Percentiles rank a stretch among this genome's conserved stretches.
phyloP scores from a whole-genome alignment of 2,329 filamentous ascomycete genomes.

The Alternaria sp. region DNA sequence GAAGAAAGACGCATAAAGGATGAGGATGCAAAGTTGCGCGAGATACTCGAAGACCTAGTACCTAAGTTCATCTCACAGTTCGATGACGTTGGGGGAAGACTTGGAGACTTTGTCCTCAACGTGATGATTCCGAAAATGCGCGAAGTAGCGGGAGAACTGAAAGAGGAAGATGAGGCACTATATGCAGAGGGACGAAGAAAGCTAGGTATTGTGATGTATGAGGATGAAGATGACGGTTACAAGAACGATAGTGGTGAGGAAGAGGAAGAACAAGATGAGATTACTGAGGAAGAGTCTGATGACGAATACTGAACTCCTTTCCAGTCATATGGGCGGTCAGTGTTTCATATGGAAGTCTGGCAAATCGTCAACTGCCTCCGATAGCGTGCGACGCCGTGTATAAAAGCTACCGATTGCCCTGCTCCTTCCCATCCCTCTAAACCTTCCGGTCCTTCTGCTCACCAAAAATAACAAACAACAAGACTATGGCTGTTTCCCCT shows the following conservation, averaged over 20 bases:
- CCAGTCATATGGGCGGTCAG: too few species aligned
- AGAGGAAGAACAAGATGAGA: background rate
- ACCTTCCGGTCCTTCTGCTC: too few species aligned
- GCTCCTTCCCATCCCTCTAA: too few species aligned
- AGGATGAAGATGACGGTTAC: accelerated
- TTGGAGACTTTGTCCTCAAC: background rate
- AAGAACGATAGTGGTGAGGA: background rate
- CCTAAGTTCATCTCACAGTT: background rate
- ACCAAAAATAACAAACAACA: too few species aligned
- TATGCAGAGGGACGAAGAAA: background rate
- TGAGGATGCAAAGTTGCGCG: background rate
- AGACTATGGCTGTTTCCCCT: accelerated
- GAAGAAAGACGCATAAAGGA: background rate
- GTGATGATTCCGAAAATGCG: background rate
- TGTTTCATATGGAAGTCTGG: accelerated
- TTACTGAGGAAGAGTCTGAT: background rate
- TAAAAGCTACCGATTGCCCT: too few species aligned
- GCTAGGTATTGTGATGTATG: background rate
- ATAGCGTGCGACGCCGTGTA: too few species aligned
- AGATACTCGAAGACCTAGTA: background rate
- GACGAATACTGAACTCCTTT: background rate
- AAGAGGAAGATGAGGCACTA: background rate
- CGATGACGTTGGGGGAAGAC: background rate
- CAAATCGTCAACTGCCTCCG: accelerated
- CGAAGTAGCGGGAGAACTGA: background rate